phyloP scores from a whole-genome alignment of 2,329 filamentous ascomycete species.

The Penicillium sp. region DNA sequence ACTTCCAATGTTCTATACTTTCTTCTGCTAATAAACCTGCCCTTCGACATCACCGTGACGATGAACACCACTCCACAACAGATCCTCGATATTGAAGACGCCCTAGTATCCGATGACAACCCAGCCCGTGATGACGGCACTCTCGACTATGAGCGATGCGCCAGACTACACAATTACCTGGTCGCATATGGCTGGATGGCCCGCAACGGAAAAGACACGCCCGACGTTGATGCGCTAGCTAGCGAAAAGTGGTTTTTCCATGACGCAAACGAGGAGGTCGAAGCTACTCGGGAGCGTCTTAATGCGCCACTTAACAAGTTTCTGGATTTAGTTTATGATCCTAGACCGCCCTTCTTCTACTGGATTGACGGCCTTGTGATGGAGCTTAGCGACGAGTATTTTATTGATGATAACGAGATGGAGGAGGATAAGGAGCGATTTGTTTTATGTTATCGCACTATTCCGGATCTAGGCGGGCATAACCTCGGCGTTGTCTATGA shows the following conservation, averaged over 20 bases:
- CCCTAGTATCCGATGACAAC: conserved; percentile 7
- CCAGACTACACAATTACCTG: conserved; percentile 17
- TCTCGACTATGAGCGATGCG: conserved; percentile 15
- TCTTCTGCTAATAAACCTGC: no score
- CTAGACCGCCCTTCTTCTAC: conserved; percentile 10
- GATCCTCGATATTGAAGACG: conserved; percentile 10
- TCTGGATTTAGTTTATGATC: conserved; percentile 11
- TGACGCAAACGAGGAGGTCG: background rate
- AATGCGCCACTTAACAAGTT: conserved; percentile 9
- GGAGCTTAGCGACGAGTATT: background rate
- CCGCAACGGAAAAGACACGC: background rate
- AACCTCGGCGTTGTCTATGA: conserved; percentile 1
- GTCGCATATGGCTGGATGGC: conserved; percentile 17
- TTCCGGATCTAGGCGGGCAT: conserved; percentile 8
- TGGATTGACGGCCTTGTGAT: conserved; percentile 9
- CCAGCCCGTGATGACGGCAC: conserved; percentile 6
- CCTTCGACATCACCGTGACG: background rate
- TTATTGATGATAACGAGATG: conserved; percentile 6
- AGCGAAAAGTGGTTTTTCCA: background rate
- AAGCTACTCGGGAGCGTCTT: conserved; percentile 7
- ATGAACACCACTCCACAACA: conserved; percentile 6
- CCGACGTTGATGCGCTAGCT: conserved; percentile 5
- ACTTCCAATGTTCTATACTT: no score
- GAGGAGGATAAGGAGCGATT: conserved; percentile 10
- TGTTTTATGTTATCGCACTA: conserved; percentile 11